Conservation (phyloP, 805 yeast genomes). For the Starmerella sirachaensis region DNA sequence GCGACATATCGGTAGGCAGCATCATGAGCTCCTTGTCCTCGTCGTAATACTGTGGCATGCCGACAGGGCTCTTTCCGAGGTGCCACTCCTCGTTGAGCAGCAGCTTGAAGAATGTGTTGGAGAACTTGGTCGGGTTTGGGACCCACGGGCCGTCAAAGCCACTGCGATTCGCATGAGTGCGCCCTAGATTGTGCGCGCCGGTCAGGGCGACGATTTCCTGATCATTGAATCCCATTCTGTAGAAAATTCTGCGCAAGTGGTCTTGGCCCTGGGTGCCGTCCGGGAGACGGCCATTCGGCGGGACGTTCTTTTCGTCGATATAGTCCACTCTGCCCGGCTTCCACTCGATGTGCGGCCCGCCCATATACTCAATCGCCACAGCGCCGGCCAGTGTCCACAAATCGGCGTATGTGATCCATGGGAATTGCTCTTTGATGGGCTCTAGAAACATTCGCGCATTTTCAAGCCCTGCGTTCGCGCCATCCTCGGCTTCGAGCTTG, state of each 20-base stretch:
- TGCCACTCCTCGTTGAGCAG: constrained; percentile 46
- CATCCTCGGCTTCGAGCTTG: constrained; percentile 34
- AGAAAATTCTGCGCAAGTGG: constrained; percentile 44
- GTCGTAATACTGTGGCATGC: constrained; percentile 31
- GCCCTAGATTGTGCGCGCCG: constrained; percentile 54
- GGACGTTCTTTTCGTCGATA: constrained; percentile 41
- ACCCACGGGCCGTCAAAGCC: constrained; percentile 92
- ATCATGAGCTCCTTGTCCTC: constrained; percentile 65
- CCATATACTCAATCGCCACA: constrained; percentile 48
- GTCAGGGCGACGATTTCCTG: constrained; percentile 49
- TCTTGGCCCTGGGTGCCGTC: constrained; percentile 43
- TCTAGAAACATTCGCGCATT: constrained; percentile 45
- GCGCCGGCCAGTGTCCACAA: constrained; percentile 66
- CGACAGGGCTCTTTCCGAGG: constrained; percentile 30
- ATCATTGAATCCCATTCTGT: constrained; percentile 49
- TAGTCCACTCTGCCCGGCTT: constrained; percentile 59
- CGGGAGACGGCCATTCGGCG: constrained; percentile 54
- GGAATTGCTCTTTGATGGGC: constrained; percentile 43
- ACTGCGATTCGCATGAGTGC: constrained; percentile 51
- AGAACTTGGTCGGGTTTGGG: constrained; percentile 58
- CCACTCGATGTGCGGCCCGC: constrained; percentile 66
- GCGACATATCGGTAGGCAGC: constrained; percentile 71
- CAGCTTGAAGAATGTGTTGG: constrained; percentile 60
- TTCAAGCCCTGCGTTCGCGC: constrained; percentile 40
- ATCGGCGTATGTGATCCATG: constrained; percentile 54